These are phyloP conservation scores for Melastoma candidum DNA, from an alignment of 441 rosid genomes.

Conservation along the genomic window DNA sequence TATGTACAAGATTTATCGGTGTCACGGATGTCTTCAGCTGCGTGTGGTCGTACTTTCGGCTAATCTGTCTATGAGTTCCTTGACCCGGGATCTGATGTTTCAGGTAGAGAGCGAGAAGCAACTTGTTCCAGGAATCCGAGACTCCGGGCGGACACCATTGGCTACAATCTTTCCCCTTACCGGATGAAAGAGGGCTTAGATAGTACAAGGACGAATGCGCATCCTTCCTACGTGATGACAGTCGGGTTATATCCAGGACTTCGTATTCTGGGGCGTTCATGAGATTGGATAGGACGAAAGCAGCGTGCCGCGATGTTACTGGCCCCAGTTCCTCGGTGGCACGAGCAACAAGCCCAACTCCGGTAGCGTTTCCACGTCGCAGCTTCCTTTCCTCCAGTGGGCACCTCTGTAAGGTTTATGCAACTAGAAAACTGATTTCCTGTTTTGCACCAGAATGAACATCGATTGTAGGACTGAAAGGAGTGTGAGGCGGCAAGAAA, in stretches of 20 bases:
- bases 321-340: conserved; percentile 11
- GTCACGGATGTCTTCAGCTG: too few relatives aligned
- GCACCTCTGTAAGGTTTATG: conserved; percentile 11
- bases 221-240: conserved; percentile 47
- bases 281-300: neutral
- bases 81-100: too few relatives aligned
- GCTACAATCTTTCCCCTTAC: conserved; percentile 27
- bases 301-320: neutral
- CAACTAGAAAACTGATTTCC: neutral
- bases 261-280: conserved; percentile 15
- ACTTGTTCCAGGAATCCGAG: conserved; percentile 38
- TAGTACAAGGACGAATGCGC: conserved; percentile 44
- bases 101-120: conserved; percentile 22
- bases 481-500: neutral
- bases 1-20: too few relatives aligned
- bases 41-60: too few relatives aligned
- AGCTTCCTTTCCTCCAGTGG: conserved; percentile 15
- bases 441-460: neutral
- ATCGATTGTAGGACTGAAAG: neutral
- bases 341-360: conserved; percentile 11
- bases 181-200: conserved; percentile 5
- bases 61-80: too few relatives aligned
- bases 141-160: conserved; percentile 48
- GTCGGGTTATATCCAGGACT: conserved; percentile 33
- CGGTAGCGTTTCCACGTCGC: conserved; percentile 14